phyloP scores from a whole-genome alignment of 225 moss, liverwort and hornwort genomes.

The Ulota crispa region DNA sequence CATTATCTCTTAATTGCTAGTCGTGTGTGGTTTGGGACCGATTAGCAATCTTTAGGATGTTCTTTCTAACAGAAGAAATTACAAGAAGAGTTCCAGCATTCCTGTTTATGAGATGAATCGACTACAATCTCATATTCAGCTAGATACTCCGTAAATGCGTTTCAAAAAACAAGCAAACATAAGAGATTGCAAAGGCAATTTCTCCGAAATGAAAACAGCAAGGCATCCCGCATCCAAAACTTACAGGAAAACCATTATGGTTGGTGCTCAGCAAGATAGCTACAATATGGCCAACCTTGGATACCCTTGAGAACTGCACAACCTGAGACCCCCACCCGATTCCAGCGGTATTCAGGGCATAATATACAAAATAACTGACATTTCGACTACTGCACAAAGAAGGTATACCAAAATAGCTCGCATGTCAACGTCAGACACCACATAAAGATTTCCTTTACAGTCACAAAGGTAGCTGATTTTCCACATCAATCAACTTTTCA shows the following conservation, averaged over 20 bases:
- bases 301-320: conserved; percentile 80
- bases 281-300: conserved; percentile 81
- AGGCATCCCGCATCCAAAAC: not conserved
- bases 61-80: no score
- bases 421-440: not conserved
- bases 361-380: not conserved
- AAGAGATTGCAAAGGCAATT: not conserved
- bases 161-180: not conserved
- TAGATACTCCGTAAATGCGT: not conserved
- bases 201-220: not conserved
- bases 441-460: not conserved
- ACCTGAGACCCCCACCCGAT: conserved; percentile 52
- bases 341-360: conserved; percentile 15
- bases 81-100: not conserved
- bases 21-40: not conserved
- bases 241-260: conserved; percentile 93
- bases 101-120: not conserved
- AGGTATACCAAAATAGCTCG: not conserved
- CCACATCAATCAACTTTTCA: not conserved
- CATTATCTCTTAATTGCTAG: not conserved
- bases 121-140: not conserved
- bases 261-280: conserved; percentile 71
- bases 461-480: not conserved
- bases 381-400: not conserved
- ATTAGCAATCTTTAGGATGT: not conserved